Evolutionary conservation across 1,284 basidiomycete genomes (phyloP), one percentile per base, ranked within the genome.

Genomic region (Veloboletus limbatus): DNA sequence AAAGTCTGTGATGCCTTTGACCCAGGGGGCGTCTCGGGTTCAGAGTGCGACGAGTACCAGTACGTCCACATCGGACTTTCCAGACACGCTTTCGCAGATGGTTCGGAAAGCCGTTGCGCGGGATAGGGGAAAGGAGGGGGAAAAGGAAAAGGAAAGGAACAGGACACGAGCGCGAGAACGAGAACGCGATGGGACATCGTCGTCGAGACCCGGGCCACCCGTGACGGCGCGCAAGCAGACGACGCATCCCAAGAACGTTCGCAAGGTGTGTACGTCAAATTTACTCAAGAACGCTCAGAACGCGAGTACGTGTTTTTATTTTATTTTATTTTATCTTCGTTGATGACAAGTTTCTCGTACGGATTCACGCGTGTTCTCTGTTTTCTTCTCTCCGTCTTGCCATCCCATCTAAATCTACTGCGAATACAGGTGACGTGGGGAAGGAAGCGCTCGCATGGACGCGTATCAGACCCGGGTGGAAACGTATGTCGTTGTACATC

Each of bases 161-260:
- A 14, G 25, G 17, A 34, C n/a, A 18, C 26, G 16, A 4, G 1
- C 31, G 16, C 8, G 8, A n/a, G n/a, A n/a, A n/a, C n/a, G 25
- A 6, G 16, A 25, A 28, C 6, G 16, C 10, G 35, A n/a, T 9
- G 14, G 11, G 18, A 7, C 32, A 26, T 26, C 32, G 14, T 14
- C 27, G 8, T 14, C 24, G 3, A 45, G 34, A 30, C 40, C 34
- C 2, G 28, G 14, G 11, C 32, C 11, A 8, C n/a, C n/a, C n/a
- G 9, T 2, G 22, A 53, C 56, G 14, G 60, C 60, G 6, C 64
- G 60, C 43, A 63, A 63, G 27, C 45, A 26, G 1, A 50, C 59
- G 18, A 22, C 24, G 2, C 47, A 31, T 8, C 28, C 36, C 4
- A 60, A 30, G 13, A 43, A 47, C 24, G 6, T 48, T 14, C 44